Percentiles rank a stretch among this genome's conserved stretches.
Evolutionary conservation across 768 basidiomycete genomes (phyloP).

Genomic region (Botryobasidium botryosum): DNA sequence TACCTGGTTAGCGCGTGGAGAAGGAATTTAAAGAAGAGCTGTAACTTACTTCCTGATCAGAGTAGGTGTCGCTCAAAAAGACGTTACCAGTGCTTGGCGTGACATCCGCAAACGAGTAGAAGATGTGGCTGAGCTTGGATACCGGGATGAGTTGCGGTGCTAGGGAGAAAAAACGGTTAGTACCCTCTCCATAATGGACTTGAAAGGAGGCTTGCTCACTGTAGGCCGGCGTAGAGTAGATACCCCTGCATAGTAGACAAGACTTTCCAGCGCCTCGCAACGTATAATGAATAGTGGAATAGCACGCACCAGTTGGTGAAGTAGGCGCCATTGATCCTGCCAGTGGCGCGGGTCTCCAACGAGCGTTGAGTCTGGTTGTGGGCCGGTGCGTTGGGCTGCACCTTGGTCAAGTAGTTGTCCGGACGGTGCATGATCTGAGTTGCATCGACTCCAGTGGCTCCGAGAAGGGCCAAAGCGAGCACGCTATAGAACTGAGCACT

Average conservation of each 20-base stretch:
- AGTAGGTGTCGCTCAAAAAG: slow-evolving; percentile 21
- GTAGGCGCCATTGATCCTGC: too few species aligned
- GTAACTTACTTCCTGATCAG: too few species aligned
- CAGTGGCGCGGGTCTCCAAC: too few species aligned
- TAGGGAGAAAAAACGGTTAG: not conserved
- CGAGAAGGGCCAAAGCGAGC: too few species aligned
- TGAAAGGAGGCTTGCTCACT: not conserved
- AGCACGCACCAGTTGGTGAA: too few species aligned
- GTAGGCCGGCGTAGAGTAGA: not conserved
- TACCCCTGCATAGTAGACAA: not conserved
- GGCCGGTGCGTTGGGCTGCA: not conserved
- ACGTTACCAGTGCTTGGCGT: slow-evolving; percentile 21
- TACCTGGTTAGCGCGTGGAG: too few species aligned
- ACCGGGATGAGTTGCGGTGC: not conserved
- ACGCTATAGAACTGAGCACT: too few species aligned
- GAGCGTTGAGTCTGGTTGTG: too few species aligned
- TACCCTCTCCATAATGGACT: too few species aligned
- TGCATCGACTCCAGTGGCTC: not conserved
- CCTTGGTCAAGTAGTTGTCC: not conserved
- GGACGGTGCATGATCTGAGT: not conserved
- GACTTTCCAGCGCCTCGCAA: not conserved
- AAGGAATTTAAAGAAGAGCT: too few species aligned
- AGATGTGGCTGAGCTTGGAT: slow-evolving; percentile 15
- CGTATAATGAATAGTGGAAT: not conserved
- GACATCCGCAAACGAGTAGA: slow-evolving; percentile 24